Conservation (phyloP, 192 early-diverging fungal species). For the Podila verticillata region DNA sequence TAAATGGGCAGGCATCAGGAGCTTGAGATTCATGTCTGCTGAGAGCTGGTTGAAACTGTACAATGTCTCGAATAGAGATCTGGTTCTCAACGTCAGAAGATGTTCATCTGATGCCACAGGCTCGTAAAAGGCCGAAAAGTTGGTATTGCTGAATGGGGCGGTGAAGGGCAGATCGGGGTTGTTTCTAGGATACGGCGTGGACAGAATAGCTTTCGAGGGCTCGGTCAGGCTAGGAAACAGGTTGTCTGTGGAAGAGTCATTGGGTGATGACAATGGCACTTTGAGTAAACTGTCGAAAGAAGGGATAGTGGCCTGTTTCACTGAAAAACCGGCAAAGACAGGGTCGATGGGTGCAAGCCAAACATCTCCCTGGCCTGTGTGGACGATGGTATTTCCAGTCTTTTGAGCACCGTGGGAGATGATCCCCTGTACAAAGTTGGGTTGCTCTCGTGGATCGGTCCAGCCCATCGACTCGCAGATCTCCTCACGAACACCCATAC, state of each 20-base stretch:
- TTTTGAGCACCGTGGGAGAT: slow-evolving; percentile 53
- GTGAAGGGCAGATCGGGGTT: slow-evolving; percentile 15
- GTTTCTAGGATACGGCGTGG: slow-evolving; percentile 11
- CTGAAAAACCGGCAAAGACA: neutral
- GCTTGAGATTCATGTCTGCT: slow-evolving; percentile 54
- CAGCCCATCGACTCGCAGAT: slow-evolving; percentile 57
- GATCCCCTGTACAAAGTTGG: slow-evolving; percentile 42
- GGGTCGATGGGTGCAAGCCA: slow-evolving; percentile 49
- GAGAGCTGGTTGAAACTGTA: slow-evolving; percentile 27
- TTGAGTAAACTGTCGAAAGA: neutral
- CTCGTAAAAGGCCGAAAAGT: slow-evolving; percentile 39
- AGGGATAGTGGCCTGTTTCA: neutral
- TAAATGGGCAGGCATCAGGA: slow-evolving; percentile 46
- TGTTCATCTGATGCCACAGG: slow-evolving; percentile 8
- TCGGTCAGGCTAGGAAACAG: slow-evolving; percentile 7
- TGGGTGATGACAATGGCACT: neutral
- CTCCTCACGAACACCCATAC: slow-evolving; percentile 68
- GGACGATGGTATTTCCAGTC: slow-evolving; percentile 60
- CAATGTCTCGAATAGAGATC: slow-evolving; percentile 34
- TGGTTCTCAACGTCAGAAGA: slow-evolving; percentile 15
- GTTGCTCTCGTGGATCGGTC: slow-evolving; percentile 55
- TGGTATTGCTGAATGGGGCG: slow-evolving; percentile 24
- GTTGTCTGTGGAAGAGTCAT: slow-evolving; percentile 19
- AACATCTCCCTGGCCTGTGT: slow-evolving; percentile 66
- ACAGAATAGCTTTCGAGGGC: slow-evolving; percentile 3